These are phyloP conservation scores for Eutrema yunnanense DNA, from an alignment of 345 rosid species.

Conservation along the genomic window DNA sequence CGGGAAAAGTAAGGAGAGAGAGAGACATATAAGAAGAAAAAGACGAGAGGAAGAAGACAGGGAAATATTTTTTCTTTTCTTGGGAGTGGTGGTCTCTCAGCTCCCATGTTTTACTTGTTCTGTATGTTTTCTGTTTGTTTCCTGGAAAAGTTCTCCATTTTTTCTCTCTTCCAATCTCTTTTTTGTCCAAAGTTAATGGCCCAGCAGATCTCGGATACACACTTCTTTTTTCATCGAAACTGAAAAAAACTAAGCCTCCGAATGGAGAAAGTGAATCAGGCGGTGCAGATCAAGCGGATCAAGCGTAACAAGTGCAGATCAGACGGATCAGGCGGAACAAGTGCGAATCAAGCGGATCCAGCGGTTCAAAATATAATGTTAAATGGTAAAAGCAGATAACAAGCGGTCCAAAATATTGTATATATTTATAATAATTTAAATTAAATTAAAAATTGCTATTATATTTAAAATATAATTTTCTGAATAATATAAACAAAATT, in stretches of 20 bases:
- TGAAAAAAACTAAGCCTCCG: slow-evolving; percentile 16
- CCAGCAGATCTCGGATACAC: slow-evolving; percentile 47
- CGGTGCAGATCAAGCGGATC: no score
- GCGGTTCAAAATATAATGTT: no score
- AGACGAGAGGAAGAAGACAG: slow-evolving; percentile 18
- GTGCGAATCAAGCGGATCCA: no score
- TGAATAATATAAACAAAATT: no score
- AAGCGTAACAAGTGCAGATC: no score
- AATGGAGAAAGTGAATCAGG: no score
- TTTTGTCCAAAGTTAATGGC: slow-evolving; percentile 37
- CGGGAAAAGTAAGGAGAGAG: background rate
- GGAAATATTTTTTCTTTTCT: background rate
- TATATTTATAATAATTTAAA: no score
- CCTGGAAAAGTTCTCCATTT: background rate
- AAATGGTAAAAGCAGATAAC: no score
- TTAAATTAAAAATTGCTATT: no score
- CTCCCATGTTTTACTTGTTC: slow-evolving; percentile 19
- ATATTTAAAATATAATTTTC: no score
- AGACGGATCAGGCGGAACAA: no score
- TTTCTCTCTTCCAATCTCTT: slow-evolving; percentile 12
- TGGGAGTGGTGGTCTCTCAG: background rate
- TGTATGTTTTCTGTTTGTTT: slow-evolving; percentile 9
- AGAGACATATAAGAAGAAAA: slow-evolving; percentile 3
- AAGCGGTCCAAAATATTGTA: no score
- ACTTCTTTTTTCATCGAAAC: slow-evolving; percentile 24